These are phyloP conservation scores for Schizochytrium sp. DNA, from an alignment of 108 stramenopile species.

Conservation along the genomic window DNA sequence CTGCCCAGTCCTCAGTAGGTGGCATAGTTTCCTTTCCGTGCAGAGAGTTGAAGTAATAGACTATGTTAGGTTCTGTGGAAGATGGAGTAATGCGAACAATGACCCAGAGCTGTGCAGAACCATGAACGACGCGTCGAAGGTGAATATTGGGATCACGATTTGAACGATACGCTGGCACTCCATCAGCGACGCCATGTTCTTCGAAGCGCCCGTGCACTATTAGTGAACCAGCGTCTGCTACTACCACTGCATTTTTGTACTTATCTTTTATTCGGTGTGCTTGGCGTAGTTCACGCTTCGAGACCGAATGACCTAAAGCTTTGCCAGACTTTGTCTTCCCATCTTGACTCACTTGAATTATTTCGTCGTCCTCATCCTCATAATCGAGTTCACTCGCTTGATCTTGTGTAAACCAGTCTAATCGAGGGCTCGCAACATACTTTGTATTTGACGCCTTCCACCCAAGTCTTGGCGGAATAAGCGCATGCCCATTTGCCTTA, in stretches of 20 bases:
- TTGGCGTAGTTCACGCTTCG: background rate
- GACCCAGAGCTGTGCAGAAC: constrained; percentile 8
- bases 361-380: background rate
- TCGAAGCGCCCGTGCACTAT: constrained; percentile 37
- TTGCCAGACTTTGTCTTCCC: background rate
- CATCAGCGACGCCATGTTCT: constrained; percentile 25
- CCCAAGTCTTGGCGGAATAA: constrained; percentile 13
- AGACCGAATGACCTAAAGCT: background rate
- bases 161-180: background rate
- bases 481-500: constrained; percentile 16
- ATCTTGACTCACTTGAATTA: background rate
- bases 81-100: constrained; percentile 16
- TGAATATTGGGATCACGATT: constrained; percentile 43
- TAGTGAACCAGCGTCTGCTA: constrained; percentile 6
- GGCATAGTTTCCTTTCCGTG: background rate
- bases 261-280: constrained; percentile 11
- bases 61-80: constrained; percentile 16
- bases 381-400: background rate
- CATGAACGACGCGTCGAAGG: constrained; percentile 30
- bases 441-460: constrained; percentile 31
- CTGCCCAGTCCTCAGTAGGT: background rate
- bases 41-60: constrained; percentile 26
- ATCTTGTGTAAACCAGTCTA: background rate
- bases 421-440: constrained; percentile 6
- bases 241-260: constrained; percentile 44